Percentiles rank a stretch among this genome's conserved stretches.
Conservation (phyloP, 208 protist genomes). For the Acanthamoeba comandoni region DNA sequence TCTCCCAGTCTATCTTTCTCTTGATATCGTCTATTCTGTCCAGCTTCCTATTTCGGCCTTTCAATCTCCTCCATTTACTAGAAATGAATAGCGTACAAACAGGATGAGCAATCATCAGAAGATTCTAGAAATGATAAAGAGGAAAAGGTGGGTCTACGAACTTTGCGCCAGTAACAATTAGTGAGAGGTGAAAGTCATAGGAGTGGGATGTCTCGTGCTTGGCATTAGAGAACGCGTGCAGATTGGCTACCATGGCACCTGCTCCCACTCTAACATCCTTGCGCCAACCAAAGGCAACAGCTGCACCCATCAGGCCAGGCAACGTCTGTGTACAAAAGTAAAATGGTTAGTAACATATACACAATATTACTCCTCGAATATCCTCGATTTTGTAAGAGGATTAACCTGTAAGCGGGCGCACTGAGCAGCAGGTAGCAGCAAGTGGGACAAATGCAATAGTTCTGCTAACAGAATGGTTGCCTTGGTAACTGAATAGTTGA, state of each 20-base stretch:
- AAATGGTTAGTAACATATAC: no score
- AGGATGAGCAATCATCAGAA: no score
- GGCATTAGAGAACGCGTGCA: conserved; percentile 69
- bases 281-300: neutral
- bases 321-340: no score
- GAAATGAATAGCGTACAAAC: no score
- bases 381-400: no score
- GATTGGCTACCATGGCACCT: conserved; percentile 49
- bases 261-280: neutral
- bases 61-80: conserved; percentile 56
- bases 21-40: conserved; percentile 71
- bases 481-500: conserved; percentile 75
- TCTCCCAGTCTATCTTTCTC: conserved; percentile 70
- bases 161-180: conserved; percentile 72
- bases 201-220: conserved; percentile 40
- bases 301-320: neutral
- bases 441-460: conserved; percentile 79
- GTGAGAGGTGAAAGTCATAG: conserved; percentile 62
- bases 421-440: conserved; percentile 77
- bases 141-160: no score
- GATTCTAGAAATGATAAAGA: no score
- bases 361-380: no score
- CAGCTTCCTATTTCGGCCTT: conserved; percentile 36
- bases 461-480: conserved; percentile 80
- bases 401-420: conserved; percentile 77